Base-by-base conservation (phyloP, 2,329 filamentous ascomycete species). In the Sporothrix variecibatus region DNA sequence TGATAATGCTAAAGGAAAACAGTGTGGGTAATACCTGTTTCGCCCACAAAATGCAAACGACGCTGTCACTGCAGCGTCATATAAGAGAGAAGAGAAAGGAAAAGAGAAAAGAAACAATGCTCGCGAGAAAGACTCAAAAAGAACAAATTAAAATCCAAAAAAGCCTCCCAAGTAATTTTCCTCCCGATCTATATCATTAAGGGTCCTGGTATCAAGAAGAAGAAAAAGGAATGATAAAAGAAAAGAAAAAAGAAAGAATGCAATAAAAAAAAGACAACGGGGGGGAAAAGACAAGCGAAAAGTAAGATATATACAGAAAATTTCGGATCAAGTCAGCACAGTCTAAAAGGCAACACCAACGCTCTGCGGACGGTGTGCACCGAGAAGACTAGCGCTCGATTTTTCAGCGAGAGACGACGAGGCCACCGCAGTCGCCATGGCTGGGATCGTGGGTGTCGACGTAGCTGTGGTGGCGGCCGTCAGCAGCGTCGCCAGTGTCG, bases 311-410 rank as follows among this genome's bases (percentile, higher is more conserved):
- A 62, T 43, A 49, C 34, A 56, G 23, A 58, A 8, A 31, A 70
- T 2, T 2, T n/a, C 23, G 26, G 15, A 26, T 56, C 38, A 69
- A 23, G n/a, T 15, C 23, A 8, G 7, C 11, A 8, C 9, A 40
- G 40, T 23, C 67, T 79, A 86, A 78, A 86, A 85, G 2, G 86
- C 85, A 75, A 87, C 82, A 8, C 85, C 85, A 26, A 87, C 85
- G 75, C 83, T 85, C 77, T 80, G 81, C 72, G 82, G 82, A 73
- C 82, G 79, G 23, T 76, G 71, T 56, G 51, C 53, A 8, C 38
- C 34, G 7, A 72, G 38, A 9, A 73, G 46, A 17, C 74, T 62
- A 12, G 46, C 46, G 20, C 67, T 70, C 17, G 56, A 40, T 60
- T 73, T 72, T 3, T 72, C 58, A 1, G 70, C 60, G 34, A 60